phyloP scores from a whole-genome alignment of 2,329 filamentous ascomycete genomes.

The Colletotrichum sp. region DNA sequence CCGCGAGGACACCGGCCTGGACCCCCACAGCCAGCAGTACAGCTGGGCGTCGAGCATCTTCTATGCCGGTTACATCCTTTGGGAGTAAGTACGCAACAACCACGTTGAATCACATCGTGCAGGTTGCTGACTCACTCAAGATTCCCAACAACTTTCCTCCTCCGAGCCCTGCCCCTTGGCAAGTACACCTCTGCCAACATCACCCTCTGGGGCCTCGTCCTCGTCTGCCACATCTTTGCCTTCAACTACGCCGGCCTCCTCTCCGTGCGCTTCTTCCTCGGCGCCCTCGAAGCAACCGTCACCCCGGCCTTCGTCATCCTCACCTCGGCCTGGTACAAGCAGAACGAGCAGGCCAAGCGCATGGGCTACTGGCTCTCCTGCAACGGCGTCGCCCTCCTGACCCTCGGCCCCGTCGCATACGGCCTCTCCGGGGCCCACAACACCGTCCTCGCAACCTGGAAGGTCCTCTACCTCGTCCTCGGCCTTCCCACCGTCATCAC shows the following conservation, averaged over 20 bases:
- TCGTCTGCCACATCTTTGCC: conserved; percentile 24
- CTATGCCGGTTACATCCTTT: conserved; percentile 25
- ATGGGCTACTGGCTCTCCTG: conserved; percentile 27
- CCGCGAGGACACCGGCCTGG: conserved; percentile 16
- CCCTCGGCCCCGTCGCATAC: conserved; percentile 25
- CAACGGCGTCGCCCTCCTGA: conserved; percentile 24
- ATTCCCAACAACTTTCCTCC: conserved; percentile 40
- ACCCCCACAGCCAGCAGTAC: conserved; percentile 19
- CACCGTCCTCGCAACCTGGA: conserved; percentile 22
- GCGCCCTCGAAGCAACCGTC: conserved; percentile 28
- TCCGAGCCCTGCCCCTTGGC: conserved; percentile 35
- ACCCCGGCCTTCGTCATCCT: conserved; percentile 29
- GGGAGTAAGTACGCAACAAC: conserved; percentile 18
- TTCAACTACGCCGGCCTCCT: conserved; percentile 26
- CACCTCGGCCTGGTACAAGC: conserved; percentile 29
- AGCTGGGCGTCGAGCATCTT: conserved; percentile 25
- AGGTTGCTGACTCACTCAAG: background rate
- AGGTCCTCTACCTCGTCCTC: conserved; percentile 30
- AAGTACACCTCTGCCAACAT: conserved; percentile 39
- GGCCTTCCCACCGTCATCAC: conserved; percentile 29
- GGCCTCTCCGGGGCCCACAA: conserved; percentile 22
- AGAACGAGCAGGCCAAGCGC: conserved; percentile 35
- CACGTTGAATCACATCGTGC: background rate
- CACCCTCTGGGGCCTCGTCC: conserved; percentile 43
- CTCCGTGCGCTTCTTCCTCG: conserved; percentile 26